Evolutionary conservation across 2,329 filamentous ascomycete species (phyloP).

Genomic region (Epichloe aotearoae): DNA sequence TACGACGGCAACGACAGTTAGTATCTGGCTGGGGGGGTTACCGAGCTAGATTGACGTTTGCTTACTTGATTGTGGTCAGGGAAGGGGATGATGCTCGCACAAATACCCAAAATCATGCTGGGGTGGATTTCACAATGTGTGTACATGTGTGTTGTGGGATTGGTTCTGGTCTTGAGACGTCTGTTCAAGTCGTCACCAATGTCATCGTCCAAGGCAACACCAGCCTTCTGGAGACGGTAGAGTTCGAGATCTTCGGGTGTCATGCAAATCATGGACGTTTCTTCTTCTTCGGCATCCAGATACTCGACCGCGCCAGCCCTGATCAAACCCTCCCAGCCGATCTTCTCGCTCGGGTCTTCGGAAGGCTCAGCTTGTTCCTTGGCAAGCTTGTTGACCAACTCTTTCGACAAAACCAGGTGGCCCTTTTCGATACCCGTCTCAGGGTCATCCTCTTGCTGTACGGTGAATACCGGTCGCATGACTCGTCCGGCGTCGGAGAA

Average conservation of each 20-base stretch:
- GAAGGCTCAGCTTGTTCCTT: constrained; percentile 57
- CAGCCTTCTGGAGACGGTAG: constrained; percentile 56
- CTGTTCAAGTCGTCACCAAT: constrained; percentile 58
- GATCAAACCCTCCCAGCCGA: constrained; percentile 81
- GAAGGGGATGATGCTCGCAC: constrained; percentile 98
- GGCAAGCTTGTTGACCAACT: constrained; percentile 63
- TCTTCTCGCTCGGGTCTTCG: constrained; percentile 46
- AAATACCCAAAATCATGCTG: constrained; percentile 97
- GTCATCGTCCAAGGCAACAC: constrained; percentile 49
- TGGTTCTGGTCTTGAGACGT: constrained; percentile 78
- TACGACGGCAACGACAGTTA: constrained; percentile 29
- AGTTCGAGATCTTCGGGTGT: constrained; percentile 86
- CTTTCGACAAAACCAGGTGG: constrained; percentile 68
- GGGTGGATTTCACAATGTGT: constrained; percentile 99
- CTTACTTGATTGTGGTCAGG: constrained; percentile 88
- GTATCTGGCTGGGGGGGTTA: neutral
- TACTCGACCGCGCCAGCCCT: constrained; percentile 84
- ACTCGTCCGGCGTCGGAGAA: constrained; percentile 95
- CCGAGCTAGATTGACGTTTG: neutral
- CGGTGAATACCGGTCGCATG: constrained; percentile 83
- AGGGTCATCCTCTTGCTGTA: constrained; percentile 72
- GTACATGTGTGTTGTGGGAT: constrained; percentile 78
- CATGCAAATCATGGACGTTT: constrained; percentile 99
- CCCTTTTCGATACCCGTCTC: constrained; percentile 49
- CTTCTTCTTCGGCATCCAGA: constrained; percentile 94